Percentiles rank a stretch among this genome's conserved stretches.
Evolutionary conservation across 257 asterid genomes (phyloP).

Genomic region (Lantana camara): DNA sequence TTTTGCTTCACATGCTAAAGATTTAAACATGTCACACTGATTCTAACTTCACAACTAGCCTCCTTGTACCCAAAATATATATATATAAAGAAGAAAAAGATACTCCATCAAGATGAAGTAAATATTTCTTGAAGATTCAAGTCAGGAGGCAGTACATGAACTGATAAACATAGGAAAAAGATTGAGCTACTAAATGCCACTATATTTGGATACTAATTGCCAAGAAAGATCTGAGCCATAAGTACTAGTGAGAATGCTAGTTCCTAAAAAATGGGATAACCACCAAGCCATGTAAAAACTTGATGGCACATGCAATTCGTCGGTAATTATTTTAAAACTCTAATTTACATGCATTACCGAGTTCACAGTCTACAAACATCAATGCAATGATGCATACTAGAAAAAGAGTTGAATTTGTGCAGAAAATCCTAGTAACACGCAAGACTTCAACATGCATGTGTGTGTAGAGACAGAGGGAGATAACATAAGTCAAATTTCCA

Average conservation of each 20-base stretch:
- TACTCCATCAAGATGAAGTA: neutral
- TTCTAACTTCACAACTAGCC: neutral
- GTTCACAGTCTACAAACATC: neutral
- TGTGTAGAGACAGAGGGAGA: too few relatives aligned
- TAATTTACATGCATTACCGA: slow-evolving; percentile 2
- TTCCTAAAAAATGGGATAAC: neutral
- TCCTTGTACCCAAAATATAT: too few relatives aligned
- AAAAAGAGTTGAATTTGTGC: neutral
- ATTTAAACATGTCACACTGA: slow-evolving; percentile 18
- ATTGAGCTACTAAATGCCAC: slow-evolving; percentile 13
- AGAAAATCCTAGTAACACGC: neutral
- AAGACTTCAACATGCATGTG: neutral
- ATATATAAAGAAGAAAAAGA: too few relatives aligned
- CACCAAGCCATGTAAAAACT: neutral
- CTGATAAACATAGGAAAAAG: neutral
- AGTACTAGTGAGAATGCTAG: neutral
- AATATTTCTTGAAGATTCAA: neutral
- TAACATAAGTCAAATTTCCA: neutral
- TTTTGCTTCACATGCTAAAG: slow-evolving; percentile 10
- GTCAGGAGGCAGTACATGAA: slow-evolving; percentile 13
- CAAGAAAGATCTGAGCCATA: slow-evolving; percentile 10
- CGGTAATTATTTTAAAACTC: slow-evolving; percentile 1
- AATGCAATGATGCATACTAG: neutral
- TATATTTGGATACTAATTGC: neutral
- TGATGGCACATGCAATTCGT: neutral